Base-by-base conservation (phyloP, 2,329 filamentous ascomycete genomes). In the Colletotrichum trifolii region DNA sequence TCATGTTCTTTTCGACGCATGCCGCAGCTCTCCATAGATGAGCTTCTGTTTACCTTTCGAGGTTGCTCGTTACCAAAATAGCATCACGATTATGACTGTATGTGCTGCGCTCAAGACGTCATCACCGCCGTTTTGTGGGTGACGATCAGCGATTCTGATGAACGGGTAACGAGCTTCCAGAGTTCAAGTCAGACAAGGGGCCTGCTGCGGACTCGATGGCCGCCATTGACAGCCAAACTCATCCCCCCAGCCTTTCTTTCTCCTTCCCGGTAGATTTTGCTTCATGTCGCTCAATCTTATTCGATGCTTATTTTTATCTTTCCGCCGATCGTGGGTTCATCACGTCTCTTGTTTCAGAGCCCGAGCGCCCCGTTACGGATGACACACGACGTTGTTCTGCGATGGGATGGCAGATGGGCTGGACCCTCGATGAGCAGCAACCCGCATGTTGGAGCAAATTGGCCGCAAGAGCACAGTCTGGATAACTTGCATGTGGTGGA, bases 251-350 rank as follows among this genome's bases (percentile, higher is more conserved):
- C 34, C 47, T 48, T 48, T 15, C 47, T 48, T 48, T 15, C 9
- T n/a, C 33, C 47, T 25, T 1, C 25, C 25, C 25, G 25, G 25
- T 25, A 25, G 25, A 25, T 1, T 25, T 1, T 25, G 1, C 25
- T 25, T 52, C 11, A 6, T 46, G 36, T 43, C 17, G n/a, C 43
- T 60, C 56, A 64, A 65, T 57, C 60, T 60, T 39, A 54, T 48
- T 36, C 43, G 33, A 55, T 25, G 25, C 25, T 25, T 25, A 25
- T 25, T 25, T 25, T 25, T 5, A 25, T 25, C 25, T 25, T 25
- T 4, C 25, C 33, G 15, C 13, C 34, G 8, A 38, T 17, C 35
- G 13, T 15, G 25, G 25, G 54, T 57, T 49, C 54, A 49, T 57
- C 45, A 42, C 48, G 36, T 60, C 25, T 13, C n/a, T 5, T 13